These are phyloP conservation scores for Anastatica hierochuntica DNA, from an alignment of 345 rosid genomes.

Conservation along the genomic window DNA sequence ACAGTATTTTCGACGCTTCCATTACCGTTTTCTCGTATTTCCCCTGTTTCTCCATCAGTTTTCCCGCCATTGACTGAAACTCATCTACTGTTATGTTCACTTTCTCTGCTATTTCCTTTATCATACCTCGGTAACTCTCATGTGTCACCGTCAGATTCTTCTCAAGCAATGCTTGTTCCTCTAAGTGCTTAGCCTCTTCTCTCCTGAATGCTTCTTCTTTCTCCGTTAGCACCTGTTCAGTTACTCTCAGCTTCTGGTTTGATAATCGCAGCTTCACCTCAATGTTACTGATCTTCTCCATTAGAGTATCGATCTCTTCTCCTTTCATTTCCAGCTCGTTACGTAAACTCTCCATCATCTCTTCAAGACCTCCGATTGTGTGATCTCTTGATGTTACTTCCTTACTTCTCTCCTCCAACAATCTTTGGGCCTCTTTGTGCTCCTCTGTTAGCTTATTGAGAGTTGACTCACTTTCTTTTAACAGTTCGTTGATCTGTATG, in stretches of 20 bases:
- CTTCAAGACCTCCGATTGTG: slow-evolving; percentile 42
- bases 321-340: slow-evolving; percentile 68
- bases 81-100: slow-evolving; percentile 31
- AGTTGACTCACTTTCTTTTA: slow-evolving; percentile 33
- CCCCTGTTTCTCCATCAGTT: slow-evolving; percentile 31
- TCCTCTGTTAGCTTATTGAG: slow-evolving; percentile 29
- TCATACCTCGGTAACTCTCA: slow-evolving; percentile 39
- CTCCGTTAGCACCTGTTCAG: slow-evolving; percentile 75
- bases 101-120: slow-evolving; percentile 35
- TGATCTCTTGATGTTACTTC: slow-evolving; percentile 35
- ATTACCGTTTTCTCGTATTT: slow-evolving; percentile 32
- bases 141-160: slow-evolving; percentile 31
- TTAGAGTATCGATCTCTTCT: slow-evolving; percentile 51
- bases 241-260: slow-evolving; percentile 89
- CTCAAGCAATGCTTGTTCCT: slow-evolving; percentile 34
- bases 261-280: slow-evolving; percentile 85
- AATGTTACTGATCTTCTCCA: slow-evolving; percentile 45
- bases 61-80: slow-evolving; percentile 34
- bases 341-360: slow-evolving; percentile 56
- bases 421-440: slow-evolving; percentile 34
- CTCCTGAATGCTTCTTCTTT: slow-evolving; percentile 61
- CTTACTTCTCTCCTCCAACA: slow-evolving; percentile 31
- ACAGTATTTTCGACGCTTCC: slow-evolving; percentile 34
- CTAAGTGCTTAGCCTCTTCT: slow-evolving; percentile 49
- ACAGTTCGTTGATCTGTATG: slow-evolving; percentile 28